A percentile compares a stretch with the other conserved stretches of the same genome.
Conservation (phyloP, 164 flowering plant species). For the Stephania yunnanensis region DNA sequence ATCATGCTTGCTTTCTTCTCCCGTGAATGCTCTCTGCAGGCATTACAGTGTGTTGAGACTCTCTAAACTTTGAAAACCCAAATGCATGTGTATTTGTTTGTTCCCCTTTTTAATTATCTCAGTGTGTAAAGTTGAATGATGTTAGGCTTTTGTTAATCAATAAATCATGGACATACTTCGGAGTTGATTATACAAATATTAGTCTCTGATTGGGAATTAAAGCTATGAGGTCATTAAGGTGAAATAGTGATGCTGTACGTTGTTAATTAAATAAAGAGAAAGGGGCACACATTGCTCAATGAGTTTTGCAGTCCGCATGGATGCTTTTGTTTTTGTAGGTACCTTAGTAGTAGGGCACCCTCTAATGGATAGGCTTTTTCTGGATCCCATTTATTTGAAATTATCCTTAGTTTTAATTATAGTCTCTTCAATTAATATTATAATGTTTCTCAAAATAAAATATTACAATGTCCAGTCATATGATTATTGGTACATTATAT, state of each 20-base stretch:
- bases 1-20: background rate
- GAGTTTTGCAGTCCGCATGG: conserved; percentile 13
- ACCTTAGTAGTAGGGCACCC: background rate
- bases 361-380: background rate
- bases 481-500: too few relatives aligned
- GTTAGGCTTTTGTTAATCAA: background rate
- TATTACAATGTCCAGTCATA: too few relatives aligned
- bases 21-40: background rate
- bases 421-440: too few relatives aligned
- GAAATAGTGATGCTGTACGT: background rate
- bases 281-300: conserved; percentile 11
- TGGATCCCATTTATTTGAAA: background rate
- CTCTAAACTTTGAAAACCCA: background rate
- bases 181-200: background rate
- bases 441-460: too few relatives aligned
- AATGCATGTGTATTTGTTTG: background rate
- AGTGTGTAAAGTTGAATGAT: background rate
- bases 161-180: background rate
- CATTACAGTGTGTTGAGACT: background rate
- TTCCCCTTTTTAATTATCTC: background rate
- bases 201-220: conserved; percentile 1
- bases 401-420: too few relatives aligned
- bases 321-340: background rate
- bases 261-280: background rate
- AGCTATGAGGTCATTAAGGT: background rate